Evolutionary conservation across 148 eudicot genomes (phyloP).

Genomic region (Rhododendron williamsianum): DNA sequence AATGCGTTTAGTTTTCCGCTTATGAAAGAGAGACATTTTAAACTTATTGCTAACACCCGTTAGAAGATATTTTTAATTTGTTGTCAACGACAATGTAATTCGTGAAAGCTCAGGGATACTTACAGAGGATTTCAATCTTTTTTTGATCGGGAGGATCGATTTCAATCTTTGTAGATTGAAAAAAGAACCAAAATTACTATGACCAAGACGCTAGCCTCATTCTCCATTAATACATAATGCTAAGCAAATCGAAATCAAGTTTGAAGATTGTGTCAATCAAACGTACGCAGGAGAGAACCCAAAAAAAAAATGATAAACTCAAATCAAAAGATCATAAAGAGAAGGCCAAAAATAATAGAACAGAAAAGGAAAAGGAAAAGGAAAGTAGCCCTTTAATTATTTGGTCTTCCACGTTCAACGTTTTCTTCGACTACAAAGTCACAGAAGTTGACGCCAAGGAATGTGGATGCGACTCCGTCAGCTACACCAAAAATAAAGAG

Average conservation of each 20-base stretch:
- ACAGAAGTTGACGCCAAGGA: neutral
- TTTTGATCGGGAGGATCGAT: no score
- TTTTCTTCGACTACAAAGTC: neutral
- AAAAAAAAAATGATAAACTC: neutral
- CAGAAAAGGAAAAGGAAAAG: no score
- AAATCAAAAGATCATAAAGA: neutral
- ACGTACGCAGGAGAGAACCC: neutral
- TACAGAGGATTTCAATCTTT: no score
- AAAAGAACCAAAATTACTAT: neutral
- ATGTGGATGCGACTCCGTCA: neutral
- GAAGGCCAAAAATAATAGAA: neutral
- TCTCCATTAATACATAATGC: neutral
- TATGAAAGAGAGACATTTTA: no score
- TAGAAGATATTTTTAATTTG: neutral
- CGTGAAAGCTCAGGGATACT: neutral
- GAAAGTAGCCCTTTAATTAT: neutral
- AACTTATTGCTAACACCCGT: no score
- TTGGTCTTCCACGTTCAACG: neutral
- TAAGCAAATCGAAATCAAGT: neutral
- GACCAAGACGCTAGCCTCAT: neutral
- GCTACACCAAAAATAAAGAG: neutral
- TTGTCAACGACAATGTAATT: neutral
- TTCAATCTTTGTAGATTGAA: neutral
- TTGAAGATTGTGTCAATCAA: neutral
- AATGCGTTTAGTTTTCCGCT: neutral